Evolutionary conservation across 2,329 filamentous ascomycete species (phyloP), one percentile per base, ranked within the genome.

Genomic region (Fusarium solani-melongenae): DNA sequence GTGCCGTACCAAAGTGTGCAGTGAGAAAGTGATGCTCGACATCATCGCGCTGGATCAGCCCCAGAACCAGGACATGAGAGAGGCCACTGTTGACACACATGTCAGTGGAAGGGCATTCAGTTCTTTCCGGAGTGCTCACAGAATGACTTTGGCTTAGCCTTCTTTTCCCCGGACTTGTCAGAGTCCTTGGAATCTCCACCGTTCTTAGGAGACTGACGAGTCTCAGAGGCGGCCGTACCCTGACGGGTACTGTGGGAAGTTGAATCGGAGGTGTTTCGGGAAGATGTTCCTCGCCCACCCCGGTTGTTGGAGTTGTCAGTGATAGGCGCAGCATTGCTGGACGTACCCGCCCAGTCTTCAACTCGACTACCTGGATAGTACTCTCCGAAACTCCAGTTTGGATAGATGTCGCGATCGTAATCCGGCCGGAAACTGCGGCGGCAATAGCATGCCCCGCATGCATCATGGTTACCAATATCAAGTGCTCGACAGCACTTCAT

Each of bases 391-490:
- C 61, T 65, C 61, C 70, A 66, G 8, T 57, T 57, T 9, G 51
- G 34, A 36, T 61, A 67, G 12, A 70, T 38, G 2, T n/a, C 46
- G 8, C 39, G 22, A 15, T 70, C 69, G 5, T 63, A 66, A 10
- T 71, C 63, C 15, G 46, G 67, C 11, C 57, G 60, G 39, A 70
- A 70, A 8, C 63, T 36, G 7, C 55, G 67, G 5, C 59, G 67
- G 22, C 69, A 70, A 29, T 70, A 62, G 29, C 67, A 71, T n/a
- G 58, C 53, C 66, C 75, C 59, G 67, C 73, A 76, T 70, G 77
- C 81, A 49, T 82, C 81, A 66, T 82, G 81, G 10, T 64, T 77
- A 53, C 81, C 81, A 24, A 76, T 66, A 64, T 82, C 80, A 22
- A 70, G 70, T 27, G 80, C 76, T 27, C 72, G 76, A 69, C 81